These are phyloP conservation scores for Xanthoconium stramineum DNA, from an alignment of 768 basidiomycete species.

Conservation along the genomic window DNA sequence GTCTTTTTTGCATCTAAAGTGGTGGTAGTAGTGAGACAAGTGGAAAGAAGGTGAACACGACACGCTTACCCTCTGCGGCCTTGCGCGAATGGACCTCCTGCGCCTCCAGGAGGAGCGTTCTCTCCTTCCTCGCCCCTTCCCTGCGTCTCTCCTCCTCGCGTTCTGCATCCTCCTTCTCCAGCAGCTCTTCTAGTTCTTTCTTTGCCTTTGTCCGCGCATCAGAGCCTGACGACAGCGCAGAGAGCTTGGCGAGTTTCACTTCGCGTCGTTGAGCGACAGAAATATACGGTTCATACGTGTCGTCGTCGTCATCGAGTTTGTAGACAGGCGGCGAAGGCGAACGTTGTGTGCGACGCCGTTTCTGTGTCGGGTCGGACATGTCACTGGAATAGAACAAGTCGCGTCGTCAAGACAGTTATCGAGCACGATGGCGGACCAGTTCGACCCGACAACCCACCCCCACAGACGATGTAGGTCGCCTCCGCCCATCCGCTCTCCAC, in stretches of 20 bases:
- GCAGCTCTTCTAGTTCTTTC: constrained; percentile 53
- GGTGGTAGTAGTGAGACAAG: constrained; percentile 14
- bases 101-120: constrained; percentile 87
- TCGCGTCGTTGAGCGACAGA: constrained; percentile 83
- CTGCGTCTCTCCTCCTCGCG: constrained; percentile 73
- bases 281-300: constrained; percentile 79
- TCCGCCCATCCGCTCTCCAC: not conserved
- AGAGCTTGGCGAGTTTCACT: constrained; percentile 73
- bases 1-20: constrained; percentile 79
- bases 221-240: constrained; percentile 54
- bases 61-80: constrained; percentile 67
- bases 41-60: not conserved
- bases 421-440: constrained; percentile 30
- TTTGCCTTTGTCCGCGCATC: constrained; percentile 47
- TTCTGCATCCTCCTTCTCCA: constrained; percentile 65
- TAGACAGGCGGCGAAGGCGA: constrained; percentile 58
- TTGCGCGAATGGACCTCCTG: constrained; percentile 90
- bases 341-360: constrained; percentile 51
- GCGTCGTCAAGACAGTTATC: not conserved
- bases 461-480: constrained; percentile 62
- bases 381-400: not conserved
- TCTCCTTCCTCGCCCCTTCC: constrained; percentile 77
- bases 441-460: constrained; percentile 61
- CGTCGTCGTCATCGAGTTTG: constrained; percentile 58
- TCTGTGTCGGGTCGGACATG: constrained; percentile 36